Evolutionary conservation across 2,329 filamentous ascomycete genomes (phyloP), one percentile per base, ranked within the genome.

Genomic region (Claviceps quebecensis): DNA sequence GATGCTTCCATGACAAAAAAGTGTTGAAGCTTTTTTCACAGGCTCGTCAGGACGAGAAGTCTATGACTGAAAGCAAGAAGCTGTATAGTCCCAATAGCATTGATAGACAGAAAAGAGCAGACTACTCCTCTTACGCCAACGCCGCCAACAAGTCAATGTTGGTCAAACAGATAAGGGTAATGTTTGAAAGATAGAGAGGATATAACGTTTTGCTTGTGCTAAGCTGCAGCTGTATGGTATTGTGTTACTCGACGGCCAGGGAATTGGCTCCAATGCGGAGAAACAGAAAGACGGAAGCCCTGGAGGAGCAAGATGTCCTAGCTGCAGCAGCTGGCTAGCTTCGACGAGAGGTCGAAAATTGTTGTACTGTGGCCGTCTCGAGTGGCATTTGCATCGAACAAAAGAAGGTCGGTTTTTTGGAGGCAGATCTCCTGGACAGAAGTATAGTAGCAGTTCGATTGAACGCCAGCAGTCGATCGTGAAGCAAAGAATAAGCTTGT

Each of bases 1-100:
- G 91, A 96, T 57, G 86, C 84, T 71, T 95, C 89, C 88, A 97
- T 96, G 63, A 48, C 72, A 59, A 58, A 19, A 19, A 40, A 44
- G 44, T 29, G 47, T 22, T 23, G 47, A 43, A 36, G 52, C 22
- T 45, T 19, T 41, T 19, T 39, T 40, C 50, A 50, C 26, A 50
- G 37, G 48, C 52, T 54, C 45, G 48, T 45, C 48, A 37, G 23
- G 39, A 45, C 38, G 52, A 51, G 29, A 34, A 34, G 48, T 40
- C 43, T 50, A 36, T 34, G 22, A 44, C 14, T 48, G 44, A 13
- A 40, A 47, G 47, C 23, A 47, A 39, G 14, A 26, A n/a, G 9
- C 13, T 26, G 17, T 45, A 11, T 19, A 45, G 14, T 37, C 26
- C 36, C 29, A 38, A 29, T 22, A 34, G 48, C 51, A 50, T 51